phyloP scores from a whole-genome alignment of 108 stramenopile species.

The Cylindrotheca closterium region DNA sequence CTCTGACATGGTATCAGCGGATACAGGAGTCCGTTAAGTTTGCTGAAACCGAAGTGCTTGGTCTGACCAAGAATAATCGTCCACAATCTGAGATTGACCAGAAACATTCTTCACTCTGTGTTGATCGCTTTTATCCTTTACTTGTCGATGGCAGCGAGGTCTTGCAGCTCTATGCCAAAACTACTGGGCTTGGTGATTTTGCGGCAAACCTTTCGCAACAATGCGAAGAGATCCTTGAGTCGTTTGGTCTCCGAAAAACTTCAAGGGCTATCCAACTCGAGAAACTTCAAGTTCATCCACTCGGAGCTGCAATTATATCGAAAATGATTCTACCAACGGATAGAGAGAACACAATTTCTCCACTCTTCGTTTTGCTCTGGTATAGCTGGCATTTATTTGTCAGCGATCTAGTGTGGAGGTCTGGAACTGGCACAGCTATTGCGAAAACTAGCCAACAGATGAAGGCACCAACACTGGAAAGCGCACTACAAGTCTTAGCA shows the following conservation, averaged over 20 bases:
- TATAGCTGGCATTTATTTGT: conserved; percentile 32
- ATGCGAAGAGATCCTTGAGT: conserved; percentile 7
- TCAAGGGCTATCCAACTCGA: conserved; percentile 15
- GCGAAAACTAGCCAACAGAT: too few species aligned
- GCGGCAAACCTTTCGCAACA: background rate
- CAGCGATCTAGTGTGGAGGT: conserved; percentile 15
- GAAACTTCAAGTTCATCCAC: conserved; percentile 15
- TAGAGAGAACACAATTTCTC: conserved; percentile 26
- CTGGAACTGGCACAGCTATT: too few species aligned
- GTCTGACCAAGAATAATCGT: background rate
- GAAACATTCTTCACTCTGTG: background rate
- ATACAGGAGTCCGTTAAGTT: background rate
- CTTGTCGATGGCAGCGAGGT: conserved; percentile 28
- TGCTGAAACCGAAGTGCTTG: background rate
- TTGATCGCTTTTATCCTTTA: conserved; percentile 9
- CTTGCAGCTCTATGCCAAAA: conserved; percentile 9
- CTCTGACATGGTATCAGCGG: conserved; percentile 54
- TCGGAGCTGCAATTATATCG: conserved; percentile 8
- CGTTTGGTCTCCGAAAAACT: conserved; percentile 15
- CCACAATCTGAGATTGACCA: background rate
- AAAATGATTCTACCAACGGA: conserved; percentile 7
- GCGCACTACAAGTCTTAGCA: background rate
- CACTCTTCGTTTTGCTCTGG: conserved; percentile 24
- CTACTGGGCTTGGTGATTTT: background rate
- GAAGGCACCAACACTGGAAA: background rate